Evolutionary conservation across 371 early-diverging fungal species (phyloP), one percentile per base, ranked within the genome.

Genomic region (Rhizopus sp.): DNA sequence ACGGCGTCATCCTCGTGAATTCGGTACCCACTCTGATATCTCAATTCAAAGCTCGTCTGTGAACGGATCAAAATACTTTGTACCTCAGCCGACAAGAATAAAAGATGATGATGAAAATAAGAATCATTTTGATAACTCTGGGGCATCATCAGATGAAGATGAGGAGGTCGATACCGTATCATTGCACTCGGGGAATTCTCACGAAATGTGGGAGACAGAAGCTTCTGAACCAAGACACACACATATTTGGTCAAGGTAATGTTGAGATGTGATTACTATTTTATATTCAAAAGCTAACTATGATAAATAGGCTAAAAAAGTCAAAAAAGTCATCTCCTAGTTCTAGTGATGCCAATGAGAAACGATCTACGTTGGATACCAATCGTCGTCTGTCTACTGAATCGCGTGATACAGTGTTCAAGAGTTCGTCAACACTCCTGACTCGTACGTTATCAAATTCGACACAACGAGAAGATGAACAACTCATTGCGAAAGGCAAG

Each of bases 1-100:
- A 17, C 75, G 79, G 5, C 64, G 78, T 7, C 78, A 75, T 41
- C 70, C 70, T 7, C 64, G 65, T 13, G 61, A 64, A 34, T 15
- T 29, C 3, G 29, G 29, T 23, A 23, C 17, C 1, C 17, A 29
- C 8, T 46, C 46, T 6, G 46, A 46, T 29, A 23, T 23, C 5
- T 7, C 46, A 46, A 8, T 46, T 7, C 46, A 46, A 23, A 46
- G 46, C 1, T 7, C 46, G 12, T 46, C 46, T n/a, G 46, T 23
- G 7, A 46, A 15, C 8, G 46, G 46, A 8, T 46, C 46, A 9
- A 46, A 29, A 29, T 46, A 46, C 30, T 8, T 46, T 46, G 30
- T 46, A 0, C n/a, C 34, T 7, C 17, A 46, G 29, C 7, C 46
- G 1, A 46, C 3, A 46, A 46, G 46, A 7, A 16, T 29, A 1